Base-by-base conservation (phyloP, 2,329 filamentous ascomycete species). In the Phaeophleospora eucalypticola region DNA sequence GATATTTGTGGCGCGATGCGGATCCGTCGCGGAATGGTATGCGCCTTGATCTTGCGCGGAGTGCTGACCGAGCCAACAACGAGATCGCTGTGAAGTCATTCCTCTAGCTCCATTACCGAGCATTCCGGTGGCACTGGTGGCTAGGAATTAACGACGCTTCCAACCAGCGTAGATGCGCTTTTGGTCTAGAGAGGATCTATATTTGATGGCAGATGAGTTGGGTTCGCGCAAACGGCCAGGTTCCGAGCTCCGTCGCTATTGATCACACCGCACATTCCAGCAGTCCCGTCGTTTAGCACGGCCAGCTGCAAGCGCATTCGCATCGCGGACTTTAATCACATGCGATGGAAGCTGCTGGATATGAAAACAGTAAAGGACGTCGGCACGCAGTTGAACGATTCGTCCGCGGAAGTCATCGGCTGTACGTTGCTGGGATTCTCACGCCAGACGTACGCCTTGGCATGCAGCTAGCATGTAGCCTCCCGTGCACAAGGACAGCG, bases 401-500 rank as follows among this genome's bases (percentile, higher is more conserved):
- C 24, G 24, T 29, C 24, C 6, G 12, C 24, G 24, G 24, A 29
- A 29, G 24, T 29, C 24, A 12, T 29, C 24, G 24, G 24, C 24
- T 29, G 24, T 12, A 29, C 24, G 24, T 12, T 29, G 6, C 24
- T 29, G 12, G 24, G 24, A 29, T 29, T 29, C 18, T 39, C 37
- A 39, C 37, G 37, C 37, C 17, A 39, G 35, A 37, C 4, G 18
- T 17, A 20, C 21, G 37, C 12, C 37, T 39, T 39, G 37, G 37
- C 37, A 39, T 39, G 37, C 37, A 39, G 24, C 24, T 39, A 19
- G 37, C 37, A 39, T 39, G 37, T 19, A 39, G 24, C 24, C 24
- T 29, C 24, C 24, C n/a, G n/a, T n/a, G n/a, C n/a, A n/a, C n/a
- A 19, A 17, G 9, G 18, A 19, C 17, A 19, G 6, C 24, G 24